Evolutionary conservation across 2,329 filamentous ascomycete species (phyloP).

Genomic region (Incumbomyces delicatus): DNA sequence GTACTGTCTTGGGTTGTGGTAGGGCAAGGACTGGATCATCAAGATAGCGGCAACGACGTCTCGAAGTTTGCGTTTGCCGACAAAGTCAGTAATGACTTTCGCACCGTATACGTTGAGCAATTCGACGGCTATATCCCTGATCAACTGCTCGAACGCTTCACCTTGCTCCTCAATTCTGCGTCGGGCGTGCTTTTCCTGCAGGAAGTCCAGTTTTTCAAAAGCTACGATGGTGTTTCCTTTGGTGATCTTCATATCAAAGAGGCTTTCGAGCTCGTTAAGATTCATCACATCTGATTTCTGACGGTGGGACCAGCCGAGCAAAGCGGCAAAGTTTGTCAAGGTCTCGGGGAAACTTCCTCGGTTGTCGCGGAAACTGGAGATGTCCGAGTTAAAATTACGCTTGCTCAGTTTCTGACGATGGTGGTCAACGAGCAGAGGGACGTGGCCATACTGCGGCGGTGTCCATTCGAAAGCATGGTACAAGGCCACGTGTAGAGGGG

Average conservation of each 20-base stretch:
- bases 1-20: constrained; percentile 47
- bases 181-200: constrained; percentile 63
- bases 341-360: constrained; percentile 54
- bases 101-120: constrained; percentile 17
- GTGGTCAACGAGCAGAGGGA: constrained; percentile 61
- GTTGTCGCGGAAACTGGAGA: constrained; percentile 46
- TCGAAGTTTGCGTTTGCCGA: constrained; percentile 26
- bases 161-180: constrained; percentile 39
- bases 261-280: constrained; percentile 59
- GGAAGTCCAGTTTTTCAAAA: constrained; percentile 66
- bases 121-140: constrained; percentile 21
- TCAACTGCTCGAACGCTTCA: constrained; percentile 31
- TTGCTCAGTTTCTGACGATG: constrained; percentile 78
- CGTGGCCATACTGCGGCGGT: constrained; percentile 66
- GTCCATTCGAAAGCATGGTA: constrained; percentile 70
- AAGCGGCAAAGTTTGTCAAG: constrained; percentile 70
- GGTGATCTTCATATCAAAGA: constrained; percentile 79
- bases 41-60: constrained; percentile 45
- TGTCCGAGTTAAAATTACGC: constrained; percentile 59
- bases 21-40: constrained; percentile 39
- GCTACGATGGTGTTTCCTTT: constrained; percentile 80
- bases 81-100: constrained; percentile 9
- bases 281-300: constrained; percentile 60
- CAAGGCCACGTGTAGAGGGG: constrained; percentile 65
- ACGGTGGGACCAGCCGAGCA: constrained; percentile 73